Evolutionary conservation across 345 rosid genomes (phyloP), one percentile per base, ranked within the genome.

Genomic region (Fremontodendron californicum): DNA sequence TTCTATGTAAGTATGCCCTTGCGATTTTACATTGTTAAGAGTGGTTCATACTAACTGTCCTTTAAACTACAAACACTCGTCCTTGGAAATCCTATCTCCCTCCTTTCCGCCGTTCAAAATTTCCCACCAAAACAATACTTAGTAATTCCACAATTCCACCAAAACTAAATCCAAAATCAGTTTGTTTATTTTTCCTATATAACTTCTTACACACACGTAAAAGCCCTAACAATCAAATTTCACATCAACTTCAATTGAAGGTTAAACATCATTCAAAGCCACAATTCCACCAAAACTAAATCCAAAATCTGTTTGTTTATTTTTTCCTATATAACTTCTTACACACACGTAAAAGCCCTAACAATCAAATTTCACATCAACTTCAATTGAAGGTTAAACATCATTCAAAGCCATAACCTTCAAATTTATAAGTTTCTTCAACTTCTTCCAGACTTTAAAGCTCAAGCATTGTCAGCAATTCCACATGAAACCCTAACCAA

Each of bases 1-100:
- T 78, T 96, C 95, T 43, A 93, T 85, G 66, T 90, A 96, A 0
- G 90, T 81, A 74, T 96, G 96, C 4, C 97, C 98, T 77, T 89
- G 93, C 4, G 82, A 77, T 78, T 94, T 88, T 73, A 91, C 85
- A 70, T 77, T 88, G 71, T 77, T 77, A 74, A 93, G 92, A 16
- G 91, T 91, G 29, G 86, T 87, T 82, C 90, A 88, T 4, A 92
- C 93, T 15, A 87, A 73, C 71, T 88, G 97, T 73, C 97, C 80
- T 79, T 92, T 71, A 91, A 82, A 78, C 87, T 90, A 74, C 75
- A 40, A 21, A 77, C 83, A 77, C 75, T 78, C 2, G 85, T 69
- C 83, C 78, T 88, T 2, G 82, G 91, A 35, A 89, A 80, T 75
- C 86, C 93, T 72, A 92, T 37, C 21, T 84, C 93, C 84, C 83